Evolutionary conservation across 495 filamentous ascomycete genomes (phyloP).

Genomic region (Endocarpon pusillum): DNA sequence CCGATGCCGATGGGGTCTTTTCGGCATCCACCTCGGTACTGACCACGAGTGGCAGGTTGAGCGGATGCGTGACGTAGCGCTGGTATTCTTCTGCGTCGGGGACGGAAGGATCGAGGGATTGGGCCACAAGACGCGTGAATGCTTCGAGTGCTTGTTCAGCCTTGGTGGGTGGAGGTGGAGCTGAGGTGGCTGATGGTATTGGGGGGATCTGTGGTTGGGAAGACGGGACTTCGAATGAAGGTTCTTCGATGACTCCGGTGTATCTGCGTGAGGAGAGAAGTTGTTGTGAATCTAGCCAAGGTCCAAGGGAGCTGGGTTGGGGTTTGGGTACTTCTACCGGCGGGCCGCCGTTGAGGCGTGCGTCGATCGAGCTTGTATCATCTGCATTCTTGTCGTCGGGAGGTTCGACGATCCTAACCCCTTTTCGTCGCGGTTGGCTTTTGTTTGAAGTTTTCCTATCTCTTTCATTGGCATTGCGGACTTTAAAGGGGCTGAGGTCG

Average conservation of each 20-base stretch:
- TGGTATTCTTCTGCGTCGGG: conserved; percentile 73
- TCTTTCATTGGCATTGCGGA: conserved; percentile 31
- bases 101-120: conserved; percentile 67
- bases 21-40: conserved; percentile 45
- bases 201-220: conserved; percentile 11
- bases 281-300: neutral
- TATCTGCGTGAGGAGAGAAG: conserved; percentile 2
- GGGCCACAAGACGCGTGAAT: conserved; percentile 62
- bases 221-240: conserved; percentile 10
- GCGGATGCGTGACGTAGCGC: conserved; percentile 81
- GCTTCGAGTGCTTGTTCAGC: conserved; percentile 66
- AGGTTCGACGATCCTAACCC: conserved; percentile 29
- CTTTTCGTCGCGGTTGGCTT: conserved; percentile 24
- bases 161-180: conserved; percentile 29
- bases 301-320: conserved; percentile 9
- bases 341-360: conserved; percentile 17
- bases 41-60: conserved; percentile 74
- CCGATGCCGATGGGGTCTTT: conserved; percentile 31
- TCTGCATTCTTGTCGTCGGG: conserved; percentile 7
- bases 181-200: conserved; percentile 6
- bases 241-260: conserved; percentile 29
- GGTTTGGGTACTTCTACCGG: conserved; percentile 19
- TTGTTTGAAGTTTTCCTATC: neutral
- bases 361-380: conserved; percentile 5
- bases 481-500: conserved; percentile 71